phyloP scores from a whole-genome alignment of 345 rosid species.

The Adansonia digitata region DNA sequence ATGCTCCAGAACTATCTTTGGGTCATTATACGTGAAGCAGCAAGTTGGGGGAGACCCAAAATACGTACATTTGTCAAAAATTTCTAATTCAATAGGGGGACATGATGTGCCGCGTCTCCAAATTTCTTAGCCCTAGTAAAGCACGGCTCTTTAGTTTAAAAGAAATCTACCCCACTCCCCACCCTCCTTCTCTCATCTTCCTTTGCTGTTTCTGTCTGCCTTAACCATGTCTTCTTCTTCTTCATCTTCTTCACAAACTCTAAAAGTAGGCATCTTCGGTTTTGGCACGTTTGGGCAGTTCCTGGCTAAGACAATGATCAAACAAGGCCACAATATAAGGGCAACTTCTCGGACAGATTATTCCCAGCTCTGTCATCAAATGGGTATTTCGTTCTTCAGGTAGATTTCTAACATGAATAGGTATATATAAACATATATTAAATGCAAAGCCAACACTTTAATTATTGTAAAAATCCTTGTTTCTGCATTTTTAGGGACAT shows the following conservation, averaged over 20 bases:
- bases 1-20: too few species aligned
- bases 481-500: conserved; percentile 26
- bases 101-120: too few species aligned
- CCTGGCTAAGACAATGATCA: conserved; percentile 41
- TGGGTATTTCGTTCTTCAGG: conserved; percentile 46
- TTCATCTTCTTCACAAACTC: conserved; percentile 12
- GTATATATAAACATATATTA: neutral
- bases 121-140: neutral
- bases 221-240: conserved; percentile 12
- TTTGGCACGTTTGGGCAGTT: conserved; percentile 58
- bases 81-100: too few species aligned
- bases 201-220: neutral
- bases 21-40: too few species aligned
- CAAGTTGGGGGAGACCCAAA: too few species aligned
- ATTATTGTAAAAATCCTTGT: neutral
- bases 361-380: conserved; percentile 26
- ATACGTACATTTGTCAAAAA: too few species aligned
- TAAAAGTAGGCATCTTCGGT: conserved; percentile 47
- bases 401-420: neutral
- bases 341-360: conserved; percentile 50
- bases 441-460: neutral
- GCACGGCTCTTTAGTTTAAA: neutral
- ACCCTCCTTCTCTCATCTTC: neutral
- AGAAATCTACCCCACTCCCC: neutral
- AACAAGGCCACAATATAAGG: conserved; percentile 43